phyloP scores from a whole-genome alignment of 2,329 filamentous ascomycete genomes.

The Penicillium sp. region DNA sequence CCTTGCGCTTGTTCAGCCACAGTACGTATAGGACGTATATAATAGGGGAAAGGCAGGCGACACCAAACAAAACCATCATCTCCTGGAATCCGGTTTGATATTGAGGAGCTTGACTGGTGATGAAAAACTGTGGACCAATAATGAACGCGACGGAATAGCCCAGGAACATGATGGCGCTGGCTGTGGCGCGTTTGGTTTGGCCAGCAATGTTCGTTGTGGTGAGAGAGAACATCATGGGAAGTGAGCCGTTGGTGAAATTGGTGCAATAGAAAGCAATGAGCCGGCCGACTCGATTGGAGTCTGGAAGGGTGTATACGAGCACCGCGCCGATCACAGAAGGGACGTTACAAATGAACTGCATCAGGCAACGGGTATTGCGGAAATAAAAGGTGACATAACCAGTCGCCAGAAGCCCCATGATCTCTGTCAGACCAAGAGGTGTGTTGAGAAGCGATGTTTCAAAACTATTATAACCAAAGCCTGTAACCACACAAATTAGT shows the following conservation, averaged over 20 bases:
- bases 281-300: conserved; percentile 24
- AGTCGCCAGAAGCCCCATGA: neutral
- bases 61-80: conserved; percentile 16
- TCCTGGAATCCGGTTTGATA: conserved; percentile 10
- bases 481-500: no score
- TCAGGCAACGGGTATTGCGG: conserved; percentile 13
- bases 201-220: conserved; percentile 23
- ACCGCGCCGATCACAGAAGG: conserved; percentile 21
- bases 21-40: no score
- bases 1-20: no score
- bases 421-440: conserved; percentile 12
- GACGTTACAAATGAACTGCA: conserved; percentile 18
- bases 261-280: conserved; percentile 34
- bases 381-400: conserved; percentile 7
- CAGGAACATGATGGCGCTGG: conserved; percentile 30
- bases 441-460: conserved; percentile 11
- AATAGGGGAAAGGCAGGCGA: no score
- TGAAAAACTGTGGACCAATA: conserved; percentile 38
- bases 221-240: conserved; percentile 16
- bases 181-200: conserved; percentile 33
- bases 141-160: conserved; percentile 36
- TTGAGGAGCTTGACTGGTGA: conserved; percentile 28
- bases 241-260: conserved; percentile 24
- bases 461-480: conserved; percentile 11
- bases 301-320: conserved; percentile 18